phyloP scores from a whole-genome alignment of 768 basidiomycete species.

The Tulasnella sp. region DNA sequence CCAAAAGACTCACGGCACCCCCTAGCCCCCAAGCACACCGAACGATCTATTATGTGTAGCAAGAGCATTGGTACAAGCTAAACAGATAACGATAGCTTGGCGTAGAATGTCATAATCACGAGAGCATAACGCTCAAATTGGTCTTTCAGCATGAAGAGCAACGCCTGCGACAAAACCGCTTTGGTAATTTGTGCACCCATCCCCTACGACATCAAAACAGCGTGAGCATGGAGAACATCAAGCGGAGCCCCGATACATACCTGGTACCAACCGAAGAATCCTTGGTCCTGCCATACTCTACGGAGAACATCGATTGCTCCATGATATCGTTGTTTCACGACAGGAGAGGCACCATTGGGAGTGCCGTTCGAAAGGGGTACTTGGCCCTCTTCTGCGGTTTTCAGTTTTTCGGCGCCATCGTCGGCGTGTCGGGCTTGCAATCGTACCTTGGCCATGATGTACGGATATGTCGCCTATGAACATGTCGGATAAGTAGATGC shows the following conservation, averaged over 20 bases:
- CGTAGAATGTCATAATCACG: conserved; percentile 45
- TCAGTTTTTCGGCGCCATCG: conserved; percentile 34
- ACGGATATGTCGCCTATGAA: conserved; percentile 78
- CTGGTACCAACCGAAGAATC: conserved; percentile 91
- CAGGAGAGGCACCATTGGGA: neutral
- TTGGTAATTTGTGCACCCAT: conserved; percentile 95
- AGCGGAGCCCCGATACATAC: conserved; percentile 32
- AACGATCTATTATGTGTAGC: too few species aligned
- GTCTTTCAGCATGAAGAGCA: conserved; percentile 95
- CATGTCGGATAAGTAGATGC: neutral
- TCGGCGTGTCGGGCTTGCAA: conserved; percentile 68
- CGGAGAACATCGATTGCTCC: conserved; percentile 70
- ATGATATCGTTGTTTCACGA: conserved; percentile 34
- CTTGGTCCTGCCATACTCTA: conserved; percentile 61
- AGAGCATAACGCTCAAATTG: conserved; percentile 87
- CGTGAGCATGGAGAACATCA: neutral
- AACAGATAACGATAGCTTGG: conserved; percentile 1
- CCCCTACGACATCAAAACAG: conserved; percentile 40
- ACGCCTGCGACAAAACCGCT: conserved; percentile 87
- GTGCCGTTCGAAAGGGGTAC: conserved; percentile 19
- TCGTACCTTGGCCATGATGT: conserved; percentile 93
- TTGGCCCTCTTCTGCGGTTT: neutral
- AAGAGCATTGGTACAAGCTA: too few species aligned
- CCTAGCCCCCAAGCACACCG: too few species aligned
- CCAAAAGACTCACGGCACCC: too few species aligned